Base-by-base conservation (phyloP, 2,329 filamentous ascomycete species). In the Trichothecium roseum region DNA sequence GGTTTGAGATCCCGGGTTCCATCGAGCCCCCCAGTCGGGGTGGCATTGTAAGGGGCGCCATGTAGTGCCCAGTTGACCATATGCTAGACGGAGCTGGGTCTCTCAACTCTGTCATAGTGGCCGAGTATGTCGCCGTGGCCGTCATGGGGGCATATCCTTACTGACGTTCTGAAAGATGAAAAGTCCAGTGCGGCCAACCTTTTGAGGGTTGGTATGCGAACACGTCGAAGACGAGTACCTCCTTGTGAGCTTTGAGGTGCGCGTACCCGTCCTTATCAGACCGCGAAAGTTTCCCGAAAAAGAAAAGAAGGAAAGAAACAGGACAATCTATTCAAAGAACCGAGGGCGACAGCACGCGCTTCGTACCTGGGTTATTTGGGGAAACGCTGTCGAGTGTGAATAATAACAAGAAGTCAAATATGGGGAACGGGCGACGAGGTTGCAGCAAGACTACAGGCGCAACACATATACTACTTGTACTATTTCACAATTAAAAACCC, bases 71-170 rank as follows among this genome's bases (percentile, higher is more conserved):
- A 24, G 20, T 71, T 47, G 69, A 62, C 72, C 72, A 77, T 47
- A 77, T 57, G 55, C 63, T 66, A 48, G 66, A 62, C 56, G 74
- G 72, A 53, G 66, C 57, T 51, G 69, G 60, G 57, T 77, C 72
- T 66, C 74, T 74, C 62, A 77, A 55, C 55, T 76, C 72, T 68
- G 72, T 69, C 72, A 77, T 76, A 54, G 65, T 72, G 53, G 68
- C 66, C 62, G 71, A 68, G 57, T 75, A 73, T 46, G 70, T 71
- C 56, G 69, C 60, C 52, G 68, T 69, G 62, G 70, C 71, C 64
- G 72, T 74, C 69, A 75, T 75, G 67, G 59, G 68, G 63, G 53
- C 68, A 70, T 72, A 51, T 62, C 64, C 52, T 45, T 42, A 40
- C 39, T 41, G 36, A 41, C 34, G 39, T 41, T 37, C 28, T 14